phyloP scores from a whole-genome alignment of 1,284 basidiomycete species.

The Sanghuangporus weigelae region DNA sequence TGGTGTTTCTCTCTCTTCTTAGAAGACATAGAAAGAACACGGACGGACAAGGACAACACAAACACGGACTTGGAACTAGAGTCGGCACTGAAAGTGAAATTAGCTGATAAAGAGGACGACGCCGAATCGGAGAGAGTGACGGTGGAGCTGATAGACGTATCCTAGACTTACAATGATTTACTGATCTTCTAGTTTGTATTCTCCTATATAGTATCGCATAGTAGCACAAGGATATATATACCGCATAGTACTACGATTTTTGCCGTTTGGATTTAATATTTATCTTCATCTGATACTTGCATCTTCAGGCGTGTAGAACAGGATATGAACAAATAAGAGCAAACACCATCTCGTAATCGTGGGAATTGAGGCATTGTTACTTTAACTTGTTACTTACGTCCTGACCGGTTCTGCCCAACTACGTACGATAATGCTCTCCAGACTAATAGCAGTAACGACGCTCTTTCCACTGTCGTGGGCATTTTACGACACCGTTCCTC shows the following conservation, averaged over 20 bases:
- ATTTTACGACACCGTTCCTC: constrained; percentile 53
- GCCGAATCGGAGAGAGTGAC: background rate
- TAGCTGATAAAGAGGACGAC: background rate
- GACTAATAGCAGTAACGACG: background rate
- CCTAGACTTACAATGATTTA: background rate
- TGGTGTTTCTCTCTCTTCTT: constrained; percentile 41
- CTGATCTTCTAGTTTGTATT: background rate
- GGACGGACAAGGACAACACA: constrained; percentile 6
- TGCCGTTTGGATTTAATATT: too few relatives aligned
- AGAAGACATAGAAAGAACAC: constrained; percentile 22
- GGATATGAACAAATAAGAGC: too few relatives aligned
- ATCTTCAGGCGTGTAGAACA: too few relatives aligned
- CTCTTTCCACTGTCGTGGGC: constrained; percentile 38
- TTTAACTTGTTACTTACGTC: too few relatives aligned
- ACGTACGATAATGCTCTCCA: background rate
- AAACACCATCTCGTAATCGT: background rate
- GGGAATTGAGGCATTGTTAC: background rate
- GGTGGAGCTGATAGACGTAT: background rate
- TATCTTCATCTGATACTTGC: too few relatives aligned
- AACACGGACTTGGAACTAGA: background rate
- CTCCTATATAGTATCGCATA: background rate
- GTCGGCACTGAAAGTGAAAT: background rate
- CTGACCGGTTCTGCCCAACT: background rate
- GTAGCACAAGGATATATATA: too few relatives aligned
- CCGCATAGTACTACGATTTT: too few relatives aligned